These are phyloP conservation scores for Exserohilum turcica DNA, from an alignment of 2,329 filamentous ascomycete species.

Conservation along the genomic window DNA sequence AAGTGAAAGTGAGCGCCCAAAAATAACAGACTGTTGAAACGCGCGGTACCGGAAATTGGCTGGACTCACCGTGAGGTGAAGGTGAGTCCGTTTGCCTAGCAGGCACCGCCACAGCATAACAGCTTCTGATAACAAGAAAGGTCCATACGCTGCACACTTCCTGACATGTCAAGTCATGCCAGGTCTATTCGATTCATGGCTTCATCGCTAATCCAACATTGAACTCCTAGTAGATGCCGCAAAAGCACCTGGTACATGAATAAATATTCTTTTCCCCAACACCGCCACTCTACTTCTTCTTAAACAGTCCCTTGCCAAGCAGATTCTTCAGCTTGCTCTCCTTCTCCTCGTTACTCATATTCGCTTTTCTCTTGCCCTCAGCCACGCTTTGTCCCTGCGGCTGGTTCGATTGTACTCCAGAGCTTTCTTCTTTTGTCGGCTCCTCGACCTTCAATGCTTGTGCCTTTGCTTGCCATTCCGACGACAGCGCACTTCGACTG, in stretches of 20 bases:
- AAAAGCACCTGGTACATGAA: neutral
- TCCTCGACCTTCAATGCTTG: slow-evolving; percentile 70
- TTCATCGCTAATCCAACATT: neutral
- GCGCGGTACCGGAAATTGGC: neutral
- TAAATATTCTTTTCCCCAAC: too few relatives aligned
- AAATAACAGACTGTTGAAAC: neutral
- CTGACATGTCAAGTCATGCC: neutral
- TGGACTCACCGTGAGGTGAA: neutral
- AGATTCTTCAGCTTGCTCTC: slow-evolving; percentile 50
- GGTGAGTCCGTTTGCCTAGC: neutral
- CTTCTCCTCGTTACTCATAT: slow-evolving; percentile 43
- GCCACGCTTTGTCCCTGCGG: slow-evolving; percentile 25
- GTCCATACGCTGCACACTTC: neutral
- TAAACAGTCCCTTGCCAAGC: slow-evolving; percentile 44
- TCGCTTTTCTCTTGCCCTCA: slow-evolving; percentile 41
- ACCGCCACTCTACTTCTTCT: slow-evolving; percentile 28
- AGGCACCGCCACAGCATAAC: neutral
- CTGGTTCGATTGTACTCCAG: slow-evolving; percentile 6
- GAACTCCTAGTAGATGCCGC: neutral
- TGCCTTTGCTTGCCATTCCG: slow-evolving; percentile 64
- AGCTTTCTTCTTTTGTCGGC: slow-evolving; percentile 27
- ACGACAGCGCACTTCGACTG: slow-evolving; percentile 62
- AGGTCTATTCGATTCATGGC: neutral
- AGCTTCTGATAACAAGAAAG: neutral
- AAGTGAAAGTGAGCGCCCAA: neutral